phyloP scores from a whole-genome alignment of 1,284 basidiomycete species.

The Singerocomus inundabilis region DNA sequence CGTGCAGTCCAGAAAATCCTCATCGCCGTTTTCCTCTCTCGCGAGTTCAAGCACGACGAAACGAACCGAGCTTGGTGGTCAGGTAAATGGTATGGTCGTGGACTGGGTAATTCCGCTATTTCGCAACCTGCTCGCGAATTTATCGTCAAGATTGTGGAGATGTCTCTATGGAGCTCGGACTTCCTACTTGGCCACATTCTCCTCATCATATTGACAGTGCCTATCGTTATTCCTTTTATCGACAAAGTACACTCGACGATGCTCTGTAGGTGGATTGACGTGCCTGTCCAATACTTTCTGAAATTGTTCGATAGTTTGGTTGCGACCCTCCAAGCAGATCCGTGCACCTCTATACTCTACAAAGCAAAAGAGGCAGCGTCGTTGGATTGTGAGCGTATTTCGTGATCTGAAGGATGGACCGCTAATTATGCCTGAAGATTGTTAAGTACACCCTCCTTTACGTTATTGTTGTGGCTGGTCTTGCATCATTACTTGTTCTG shows the following conservation, averaged over 20 bases:
- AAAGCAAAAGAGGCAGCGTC: constrained; percentile 86
- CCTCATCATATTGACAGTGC: constrained; percentile 81
- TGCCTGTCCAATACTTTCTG: constrained; percentile 6
- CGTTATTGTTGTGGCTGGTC: constrained; percentile 70
- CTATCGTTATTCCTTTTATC: constrained; percentile 82
- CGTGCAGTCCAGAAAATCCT: constrained; percentile 90
- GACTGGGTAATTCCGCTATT: constrained; percentile 83
- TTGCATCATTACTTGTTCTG: constrained; percentile 80
- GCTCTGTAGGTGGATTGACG: constrained; percentile 62
- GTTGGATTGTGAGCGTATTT: constrained; percentile 75
- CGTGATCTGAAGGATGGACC: not conserved
- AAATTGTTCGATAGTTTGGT: constrained; percentile 60
- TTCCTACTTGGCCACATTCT: constrained; percentile 83
- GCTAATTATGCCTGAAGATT: constrained; percentile 42
- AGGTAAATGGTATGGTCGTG: constrained; percentile 96
- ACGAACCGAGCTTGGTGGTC: constrained; percentile 98
- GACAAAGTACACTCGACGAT: constrained; percentile 90
- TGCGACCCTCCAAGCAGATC: constrained; percentile 90
- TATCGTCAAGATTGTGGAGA: constrained; percentile 96
- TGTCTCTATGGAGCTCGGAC: constrained; percentile 92
- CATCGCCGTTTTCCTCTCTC: constrained; percentile 88
- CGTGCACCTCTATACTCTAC: constrained; percentile 93
- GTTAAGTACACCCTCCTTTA: constrained; percentile 87
- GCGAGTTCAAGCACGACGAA: constrained; percentile 97
- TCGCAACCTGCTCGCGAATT: constrained; percentile 95